phyloP scores from a whole-genome alignment of 2,329 filamentous ascomycete genomes.

The Penicillium sp. region DNA sequence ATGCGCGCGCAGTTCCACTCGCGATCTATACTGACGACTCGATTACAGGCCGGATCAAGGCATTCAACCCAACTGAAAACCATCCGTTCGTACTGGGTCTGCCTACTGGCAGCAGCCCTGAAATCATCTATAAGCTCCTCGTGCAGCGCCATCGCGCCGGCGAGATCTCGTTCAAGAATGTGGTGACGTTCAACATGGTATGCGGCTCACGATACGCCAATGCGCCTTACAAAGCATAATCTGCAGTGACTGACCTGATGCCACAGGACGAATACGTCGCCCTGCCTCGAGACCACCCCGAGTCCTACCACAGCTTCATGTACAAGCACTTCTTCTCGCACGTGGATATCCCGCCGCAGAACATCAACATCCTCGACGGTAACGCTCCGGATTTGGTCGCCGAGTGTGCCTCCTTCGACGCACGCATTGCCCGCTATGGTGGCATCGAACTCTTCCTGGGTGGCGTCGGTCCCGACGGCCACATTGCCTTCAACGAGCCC shows the following conservation, averaged over 20 bases:
- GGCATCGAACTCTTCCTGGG: slow-evolving; percentile 84
- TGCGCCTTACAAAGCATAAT: neutral
- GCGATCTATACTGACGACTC: slow-evolving; percentile 2
- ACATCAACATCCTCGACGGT: slow-evolving; percentile 80
- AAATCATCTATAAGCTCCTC: slow-evolving; percentile 71
- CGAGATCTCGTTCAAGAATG: slow-evolving; percentile 77
- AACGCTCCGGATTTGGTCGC: slow-evolving; percentile 70
- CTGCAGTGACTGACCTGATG: slow-evolving; percentile 9
- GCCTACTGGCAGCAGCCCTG: slow-evolving; percentile 76
- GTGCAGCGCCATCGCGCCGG: slow-evolving; percentile 49
- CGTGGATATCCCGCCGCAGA: slow-evolving; percentile 73
- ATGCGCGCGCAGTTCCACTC: neutral
- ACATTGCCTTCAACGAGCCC: slow-evolving; percentile 88
- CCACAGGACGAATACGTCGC: slow-evolving; percentile 77
- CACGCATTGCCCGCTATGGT: slow-evolving; percentile 66
- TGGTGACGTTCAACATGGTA: slow-evolving; percentile 90
- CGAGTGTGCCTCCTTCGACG: slow-evolving; percentile 76
- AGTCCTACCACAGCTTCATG: slow-evolving; percentile 90
- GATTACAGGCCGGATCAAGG: slow-evolving; percentile 64
- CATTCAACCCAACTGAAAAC: slow-evolving; percentile 66
- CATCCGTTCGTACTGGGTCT: slow-evolving; percentile 78
- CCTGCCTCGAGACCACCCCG: slow-evolving; percentile 73
- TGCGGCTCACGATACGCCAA: slow-evolving; percentile 10
- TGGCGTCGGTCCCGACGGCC: slow-evolving; percentile 79
- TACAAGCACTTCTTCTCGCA: slow-evolving; percentile 88